Evolutionary conservation across 169 alveolate genomes (phyloP), one percentile per base, ranked within the genome.

Genomic region (Neospora caninum): DNA sequence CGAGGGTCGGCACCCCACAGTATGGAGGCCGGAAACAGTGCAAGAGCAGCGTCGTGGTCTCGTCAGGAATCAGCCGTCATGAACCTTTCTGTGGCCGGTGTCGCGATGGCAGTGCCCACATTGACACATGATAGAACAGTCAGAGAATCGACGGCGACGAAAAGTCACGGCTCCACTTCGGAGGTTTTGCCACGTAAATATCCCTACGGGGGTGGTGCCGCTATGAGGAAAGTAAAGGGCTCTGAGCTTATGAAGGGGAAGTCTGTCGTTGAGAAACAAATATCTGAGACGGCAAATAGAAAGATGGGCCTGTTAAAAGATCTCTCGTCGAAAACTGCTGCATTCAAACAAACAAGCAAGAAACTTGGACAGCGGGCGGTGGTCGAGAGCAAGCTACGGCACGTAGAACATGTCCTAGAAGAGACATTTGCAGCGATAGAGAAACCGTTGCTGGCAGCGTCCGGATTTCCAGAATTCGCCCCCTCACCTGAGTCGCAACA

Each of bases 241-340:
- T 41, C 89, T 31, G 89, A 82, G 69, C 89, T 82, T 41, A 36
- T 82, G 41, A 82, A 42, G 39, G 67, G 67, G 36, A 20, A 0
- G 67, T 82, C 22, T 43, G 89, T 41, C 70, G 38, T 82, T 22
- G 89, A 42, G 67, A 82, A 82, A 49, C 89, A 82, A 36, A 0
- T 82, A 13, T 27, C 69, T 10, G 69, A 42, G 31, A 82, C 89
- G 36, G 67, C n/a, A 29, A 36, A 16, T 0, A 31, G 89, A n/a
- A 82, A 82, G 89, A 7, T 39, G 89, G 89, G n/a, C 69, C 89
- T 82, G 34, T 49, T 82, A 69, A 27, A 82, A 29, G 89, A 82
- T n/a, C 67, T 82, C 31, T 7, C 34, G 67, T 25, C 39, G 89
- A 82, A 82, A 41, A 41, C 89, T 4, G 67, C 54, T 29, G 89